Evolutionary conservation across 805 yeast species (phyloP).

Genomic region (Cyberlindnera amylophila): DNA sequence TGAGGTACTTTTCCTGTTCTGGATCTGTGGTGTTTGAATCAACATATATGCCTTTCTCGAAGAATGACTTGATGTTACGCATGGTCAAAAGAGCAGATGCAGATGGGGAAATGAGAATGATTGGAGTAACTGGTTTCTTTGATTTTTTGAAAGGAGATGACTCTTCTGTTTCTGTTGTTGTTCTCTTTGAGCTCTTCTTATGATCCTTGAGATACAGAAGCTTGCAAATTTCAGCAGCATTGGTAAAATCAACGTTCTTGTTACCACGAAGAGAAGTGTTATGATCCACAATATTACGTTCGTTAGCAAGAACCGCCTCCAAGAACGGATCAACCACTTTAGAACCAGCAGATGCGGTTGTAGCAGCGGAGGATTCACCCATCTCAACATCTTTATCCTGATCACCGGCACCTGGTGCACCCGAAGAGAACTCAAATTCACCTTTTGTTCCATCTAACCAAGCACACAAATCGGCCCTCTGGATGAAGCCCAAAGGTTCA

Average conservation of each 20-base stretch:
- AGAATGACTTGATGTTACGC: constrained; percentile 60
- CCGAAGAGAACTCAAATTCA: constrained; percentile 48
- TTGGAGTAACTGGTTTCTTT: constrained; percentile 49
- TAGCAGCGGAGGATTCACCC: constrained; percentile 5
- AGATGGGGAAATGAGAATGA: constrained; percentile 73
- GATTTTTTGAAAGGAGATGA: constrained; percentile 19
- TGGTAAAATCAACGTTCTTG: constrained; percentile 61
- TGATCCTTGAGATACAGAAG: constrained; percentile 9
- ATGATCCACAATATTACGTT: constrained; percentile 52
- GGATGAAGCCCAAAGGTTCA: constrained; percentile 73
- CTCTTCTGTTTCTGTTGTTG: constrained; percentile 1
- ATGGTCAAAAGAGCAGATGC: constrained; percentile 68
- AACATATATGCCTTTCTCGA: constrained; percentile 67
- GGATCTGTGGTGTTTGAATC: constrained; percentile 44
- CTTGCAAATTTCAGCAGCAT: constrained; percentile 44
- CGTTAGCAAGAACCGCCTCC: constrained; percentile 31
- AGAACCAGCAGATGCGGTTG: constrained; percentile 3
- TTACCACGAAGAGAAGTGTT: constrained; percentile 62
- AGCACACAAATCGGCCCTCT: constrained; percentile 76
- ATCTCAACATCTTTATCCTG: constrained; percentile 13
- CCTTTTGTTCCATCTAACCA: constrained; percentile 74
- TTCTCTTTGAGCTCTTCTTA: constrained; percentile 14
- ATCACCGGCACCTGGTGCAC: neutral
- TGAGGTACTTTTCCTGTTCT: constrained; percentile 29
- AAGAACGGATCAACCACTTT: constrained; percentile 33